Base-by-base conservation (phyloP, 2,329 filamentous ascomycete species). In the Pseudogymnoascus sp. region DNA sequence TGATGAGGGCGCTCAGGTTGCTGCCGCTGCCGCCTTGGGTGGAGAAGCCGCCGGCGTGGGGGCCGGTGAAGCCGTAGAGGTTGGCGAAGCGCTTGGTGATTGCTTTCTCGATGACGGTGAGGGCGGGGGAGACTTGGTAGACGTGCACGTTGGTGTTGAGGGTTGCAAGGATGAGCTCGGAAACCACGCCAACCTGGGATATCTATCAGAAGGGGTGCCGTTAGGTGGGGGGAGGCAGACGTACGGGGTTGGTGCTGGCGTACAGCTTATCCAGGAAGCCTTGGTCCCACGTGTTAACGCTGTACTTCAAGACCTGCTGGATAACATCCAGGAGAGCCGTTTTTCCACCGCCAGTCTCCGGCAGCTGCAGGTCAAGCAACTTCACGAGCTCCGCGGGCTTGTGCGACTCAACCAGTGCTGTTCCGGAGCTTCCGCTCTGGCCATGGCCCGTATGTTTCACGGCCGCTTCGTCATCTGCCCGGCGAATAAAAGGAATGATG, bases 211-310 rank as follows among this genome's bases (percentile, higher is more conserved):
- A 50, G 31, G 21, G 11, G 8, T 13, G 11, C 33, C 7, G 35
- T 7, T 26, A n/a, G 14, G 10, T 26, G 8, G 14, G 10, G 6
- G 63, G 19, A 29, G 65, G 62, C 50, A 4, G 33, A 76, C 82
- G 65, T 72, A 88, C 87, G 44, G 93, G 88, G 72, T 95, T 95
- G 40, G 91, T 96, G 67, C 88, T 88, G n/a, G 89, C 86, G 75
- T 97, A 97, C 16, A 97, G 80, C 78, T 99, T 97, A 77, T 97
- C 93, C 72, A 97, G 77, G 76, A 97, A 99, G 10, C 93, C 93
- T 76, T 96, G 93, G 72, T 96, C 90, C 90, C 93, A 97, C n/a
- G 93, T 97, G 77, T 99, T 99, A 72, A 97, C 93, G 71, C 89
- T 95, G 75, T 96, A 92, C 67, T 84, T 81, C 44, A 97, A 80